Conservation (phyloP, 2,329 filamentous ascomycete genomes). For the Trichoderma breve region DNA sequence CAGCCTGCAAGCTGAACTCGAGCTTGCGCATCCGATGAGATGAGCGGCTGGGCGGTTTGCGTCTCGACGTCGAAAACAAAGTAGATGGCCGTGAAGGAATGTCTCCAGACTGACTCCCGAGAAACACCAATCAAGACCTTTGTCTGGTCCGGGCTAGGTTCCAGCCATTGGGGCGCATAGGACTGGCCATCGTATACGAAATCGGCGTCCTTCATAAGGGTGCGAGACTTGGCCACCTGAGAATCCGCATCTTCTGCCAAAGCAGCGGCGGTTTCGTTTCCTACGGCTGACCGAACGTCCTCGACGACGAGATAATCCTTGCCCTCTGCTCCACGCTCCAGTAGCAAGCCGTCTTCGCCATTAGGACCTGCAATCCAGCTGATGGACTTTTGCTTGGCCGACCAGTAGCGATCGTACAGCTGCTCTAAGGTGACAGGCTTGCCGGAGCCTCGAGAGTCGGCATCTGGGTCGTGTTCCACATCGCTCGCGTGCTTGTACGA, state of each 20-base stretch:
- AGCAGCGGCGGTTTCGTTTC: slow-evolving; percentile 18
- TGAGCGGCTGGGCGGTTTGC: slow-evolving; percentile 73
- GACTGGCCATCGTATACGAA: slow-evolving; percentile 60
- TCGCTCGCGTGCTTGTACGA: slow-evolving; percentile 63
- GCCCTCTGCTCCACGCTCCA: slow-evolving; percentile 64
- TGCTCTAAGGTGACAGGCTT: slow-evolving; percentile 73
- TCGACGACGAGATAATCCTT: slow-evolving; percentile 82
- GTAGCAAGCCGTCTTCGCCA: slow-evolving; percentile 78
- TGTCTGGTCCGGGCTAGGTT: slow-evolving; percentile 79
- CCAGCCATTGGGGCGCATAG: slow-evolving; percentile 59
- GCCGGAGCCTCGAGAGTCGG: slow-evolving; percentile 61
- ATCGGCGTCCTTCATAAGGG: slow-evolving; percentile 67
- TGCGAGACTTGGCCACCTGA: slow-evolving; percentile 53
- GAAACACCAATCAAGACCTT: slow-evolving; percentile 82
- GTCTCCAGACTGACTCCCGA: slow-evolving; percentile 75
- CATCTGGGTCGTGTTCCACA: slow-evolving; percentile 66
- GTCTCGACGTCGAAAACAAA: slow-evolving; percentile 89
- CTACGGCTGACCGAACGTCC: slow-evolving; percentile 63
- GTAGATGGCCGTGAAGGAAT: slow-evolving; percentile 83
- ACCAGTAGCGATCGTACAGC: slow-evolving; percentile 65
- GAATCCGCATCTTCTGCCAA: slow-evolving; percentile 30
- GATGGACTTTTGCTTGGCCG: slow-evolving; percentile 61
- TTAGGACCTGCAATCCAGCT: slow-evolving; percentile 73
- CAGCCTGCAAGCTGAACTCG: slow-evolving; percentile 82
- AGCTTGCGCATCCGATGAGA: slow-evolving; percentile 63